Percentiles rank a stretch among this genome's conserved stretches.
phyloP scores from a whole-genome alignment of 2,329 filamentous ascomycete species.

The Aspergillaceae sp. region DNA sequence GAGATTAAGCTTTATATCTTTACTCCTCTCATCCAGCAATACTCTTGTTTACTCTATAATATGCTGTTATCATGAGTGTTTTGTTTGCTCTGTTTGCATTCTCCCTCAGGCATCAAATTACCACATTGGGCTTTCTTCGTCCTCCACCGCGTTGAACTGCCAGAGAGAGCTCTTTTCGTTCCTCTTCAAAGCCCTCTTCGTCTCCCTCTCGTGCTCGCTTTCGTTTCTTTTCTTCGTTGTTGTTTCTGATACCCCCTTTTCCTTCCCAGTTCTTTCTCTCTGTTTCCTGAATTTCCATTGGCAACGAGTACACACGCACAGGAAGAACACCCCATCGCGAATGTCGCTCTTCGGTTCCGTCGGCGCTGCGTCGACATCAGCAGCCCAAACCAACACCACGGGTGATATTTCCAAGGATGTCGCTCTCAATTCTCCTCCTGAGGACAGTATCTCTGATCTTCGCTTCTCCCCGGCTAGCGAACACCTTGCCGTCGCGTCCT shows the following conservation, averaged over 20 bases:
- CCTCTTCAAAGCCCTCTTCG: background rate
- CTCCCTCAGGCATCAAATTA: background rate
- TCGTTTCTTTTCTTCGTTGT: constrained; percentile 1
- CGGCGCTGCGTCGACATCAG: constrained; percentile 43
- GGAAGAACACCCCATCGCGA: constrained; percentile 12
- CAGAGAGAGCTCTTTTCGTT: too few species aligned
- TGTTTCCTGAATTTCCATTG: background rate
- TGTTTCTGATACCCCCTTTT: background rate
- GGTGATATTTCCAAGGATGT: constrained; percentile 90
- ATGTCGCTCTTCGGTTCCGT: constrained; percentile 47
- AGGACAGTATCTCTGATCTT: constrained; percentile 83
- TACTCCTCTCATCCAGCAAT: too few species aligned
- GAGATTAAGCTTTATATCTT: too few species aligned
- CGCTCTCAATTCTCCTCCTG: constrained; percentile 65
- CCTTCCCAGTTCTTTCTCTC: background rate
- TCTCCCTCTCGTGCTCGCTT: background rate
- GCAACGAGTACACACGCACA: background rate
- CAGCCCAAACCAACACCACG: constrained; percentile 58
- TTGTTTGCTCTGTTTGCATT: background rate
- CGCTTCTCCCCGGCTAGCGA: constrained; percentile 70
- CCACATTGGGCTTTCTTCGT: background rate
- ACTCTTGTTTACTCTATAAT: too few species aligned
- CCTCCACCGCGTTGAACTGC: background rate
- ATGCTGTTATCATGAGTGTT: background rate
- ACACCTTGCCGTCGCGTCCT: constrained; percentile 81